These are phyloP conservation scores for Fagopyrum tataricum DNA, from an alignment of 148 eudicot species.

Conservation along the genomic window DNA sequence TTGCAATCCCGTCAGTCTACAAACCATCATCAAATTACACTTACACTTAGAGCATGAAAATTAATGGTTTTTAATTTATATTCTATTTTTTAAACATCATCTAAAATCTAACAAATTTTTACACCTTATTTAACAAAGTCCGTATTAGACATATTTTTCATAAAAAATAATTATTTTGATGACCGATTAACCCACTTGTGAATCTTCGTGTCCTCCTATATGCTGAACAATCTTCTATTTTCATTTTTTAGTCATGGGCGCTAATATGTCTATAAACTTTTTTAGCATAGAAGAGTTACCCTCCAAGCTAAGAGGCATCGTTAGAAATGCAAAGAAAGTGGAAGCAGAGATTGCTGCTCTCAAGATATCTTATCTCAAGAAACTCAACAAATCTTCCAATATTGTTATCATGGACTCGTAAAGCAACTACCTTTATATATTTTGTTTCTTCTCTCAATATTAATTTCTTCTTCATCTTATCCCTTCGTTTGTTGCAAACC, in stretches of 20 bases:
- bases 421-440: not conserved
- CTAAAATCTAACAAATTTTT: too few species aligned
- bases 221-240: too few species aligned
- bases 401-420: conserved; percentile 93
- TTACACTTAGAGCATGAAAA: too few species aligned
- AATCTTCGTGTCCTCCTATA: too few species aligned
- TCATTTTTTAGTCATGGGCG: too few species aligned
- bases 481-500: not conserved
- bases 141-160: too few species aligned
- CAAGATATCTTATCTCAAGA: conserved; percentile 88
- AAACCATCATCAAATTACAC: too few species aligned
- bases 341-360: conserved; percentile 87
- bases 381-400: conserved; percentile 62
- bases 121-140: too few species aligned
- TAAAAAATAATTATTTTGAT: too few species aligned
- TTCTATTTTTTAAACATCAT: too few species aligned
- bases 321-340: conserved; percentile 64
- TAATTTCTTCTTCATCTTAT: not conserved
- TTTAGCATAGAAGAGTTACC: conserved; percentile 81
- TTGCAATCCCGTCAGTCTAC: conserved; percentile 63
- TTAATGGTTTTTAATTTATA: too few species aligned
- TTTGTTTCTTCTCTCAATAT: not conserved
- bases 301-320: conserved; percentile 55
- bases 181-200: too few species aligned
- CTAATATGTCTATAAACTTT: not conserved